A percentile compares a stretch with the other conserved stretches of the same genome.
phyloP scores from a whole-genome alignment of 2,329 filamentous ascomycete species.

The Trichoderma polysporum region DNA sequence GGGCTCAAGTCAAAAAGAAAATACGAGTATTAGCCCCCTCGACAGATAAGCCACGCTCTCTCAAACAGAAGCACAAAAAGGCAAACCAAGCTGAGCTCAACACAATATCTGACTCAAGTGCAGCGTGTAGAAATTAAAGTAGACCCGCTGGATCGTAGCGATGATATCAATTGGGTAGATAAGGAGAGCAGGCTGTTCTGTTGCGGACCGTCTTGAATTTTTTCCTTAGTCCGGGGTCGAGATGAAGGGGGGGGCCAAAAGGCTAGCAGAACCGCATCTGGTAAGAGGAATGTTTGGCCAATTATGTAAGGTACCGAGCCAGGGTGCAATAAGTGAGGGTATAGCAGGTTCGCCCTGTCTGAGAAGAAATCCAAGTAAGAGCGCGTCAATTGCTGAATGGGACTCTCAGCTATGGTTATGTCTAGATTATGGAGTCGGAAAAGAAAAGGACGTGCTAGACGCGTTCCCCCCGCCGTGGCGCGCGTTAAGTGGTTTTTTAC shows the following conservation, averaged over 20 bases:
- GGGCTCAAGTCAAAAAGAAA: background rate
- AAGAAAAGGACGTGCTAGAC: conserved; percentile 21
- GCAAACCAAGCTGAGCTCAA: background rate
- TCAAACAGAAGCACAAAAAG: background rate
- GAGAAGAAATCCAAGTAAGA: background rate
- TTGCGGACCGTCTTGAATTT: background rate
- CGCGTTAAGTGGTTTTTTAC: conserved; percentile 32
- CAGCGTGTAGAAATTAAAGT: background rate
- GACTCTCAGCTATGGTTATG: background rate
- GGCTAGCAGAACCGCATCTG: background rate
- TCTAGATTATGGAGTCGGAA: background rate
- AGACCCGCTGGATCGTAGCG: background rate
- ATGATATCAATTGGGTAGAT: background rate
- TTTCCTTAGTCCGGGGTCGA: background rate
- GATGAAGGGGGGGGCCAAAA: too few species aligned
- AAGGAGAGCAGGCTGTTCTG: background rate
- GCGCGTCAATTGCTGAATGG: background rate
- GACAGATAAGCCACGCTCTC: background rate
- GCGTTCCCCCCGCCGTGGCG: conserved; percentile 30
- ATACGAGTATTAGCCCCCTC: background rate
- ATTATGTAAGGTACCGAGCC: background rate
- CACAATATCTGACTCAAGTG: background rate
- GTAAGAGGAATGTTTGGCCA: too few species aligned
- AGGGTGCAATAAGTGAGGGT: background rate
- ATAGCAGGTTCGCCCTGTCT: background rate